Evolutionary conservation across 2,329 filamentous ascomycete species (phyloP), one percentile per base, ranked within the genome.

Genomic region (Fusarium sp.): DNA sequence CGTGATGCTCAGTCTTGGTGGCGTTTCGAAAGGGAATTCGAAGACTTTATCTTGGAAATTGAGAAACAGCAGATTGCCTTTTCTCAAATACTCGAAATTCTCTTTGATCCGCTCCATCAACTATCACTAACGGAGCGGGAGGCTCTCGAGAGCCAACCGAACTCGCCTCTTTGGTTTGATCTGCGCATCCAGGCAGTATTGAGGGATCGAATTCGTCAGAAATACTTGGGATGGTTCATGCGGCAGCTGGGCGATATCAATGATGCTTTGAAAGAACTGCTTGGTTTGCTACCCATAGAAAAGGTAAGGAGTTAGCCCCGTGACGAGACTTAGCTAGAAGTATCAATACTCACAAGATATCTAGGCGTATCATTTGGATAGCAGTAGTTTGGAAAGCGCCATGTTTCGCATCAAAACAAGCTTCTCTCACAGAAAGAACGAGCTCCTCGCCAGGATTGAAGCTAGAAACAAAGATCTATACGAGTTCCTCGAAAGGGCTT

Each of bases 211-310:
- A 12, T 38, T 38, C 18, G 34, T 11, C 16, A n/a, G 6, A 38
- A 7, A 1, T 11, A 38, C 0, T n/a, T n/a, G 3, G 34, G 10
- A 4, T 38, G 34, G 34, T 38, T 38, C 10, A 38, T 38, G 18
- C 12, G 18, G 6, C 34, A 38, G 7, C 0, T 38, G 1, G 3
- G 1, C 3, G 34, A 38, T 12, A 38, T 38, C 2, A n/a, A 38
- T 7, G 34, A 38, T n/a, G 34, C 34, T 38, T 1, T 38, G 34
- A n/a, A n/a, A 38, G 34, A 38, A 6, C 3, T 38, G 2, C 34
- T 38, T n/a, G 1, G 6, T 12, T 12, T 38, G 10, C 0, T 38
- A 4, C 34, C 34, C 0, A 7, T 38, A n/a, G 34, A n/a, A 4
- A 38, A 38, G 34, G 34, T 38, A n/a, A 11, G 30, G 8, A 4